Base-by-base conservation (phyloP, 2,329 filamentous ascomycete species). In the Aureobasidium musti region DNA sequence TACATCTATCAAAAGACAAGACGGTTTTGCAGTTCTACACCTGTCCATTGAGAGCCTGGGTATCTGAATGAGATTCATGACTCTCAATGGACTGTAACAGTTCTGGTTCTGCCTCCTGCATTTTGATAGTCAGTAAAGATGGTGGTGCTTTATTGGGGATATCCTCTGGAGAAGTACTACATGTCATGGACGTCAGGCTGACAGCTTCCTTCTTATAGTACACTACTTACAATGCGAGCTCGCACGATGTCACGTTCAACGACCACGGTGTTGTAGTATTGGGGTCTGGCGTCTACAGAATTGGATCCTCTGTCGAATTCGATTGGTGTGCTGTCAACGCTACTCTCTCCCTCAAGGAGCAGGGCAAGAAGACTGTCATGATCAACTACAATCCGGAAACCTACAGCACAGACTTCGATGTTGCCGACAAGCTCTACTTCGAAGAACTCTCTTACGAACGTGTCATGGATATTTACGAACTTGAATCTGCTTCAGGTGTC, bases 381-480 rank as follows among this genome's bases (percentile, higher is more conserved):
- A 95, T 99, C 75, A 98, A 98, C 75, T 64, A 64, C 61, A 64
- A 64, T 49, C 60, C 60, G 14, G 91, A 97, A 74, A 97, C 92
- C 0, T 87, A 86, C 67, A 82, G 76, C 65, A 97, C 94, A 0
- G 95, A 98, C 78, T 94, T 89, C 76, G 95, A 99, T 73, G 87
- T 86, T 11, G 91, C 92, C 10, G 94, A 98, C 73, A 92, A 88
- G 74, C 86, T 99, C 5, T 99, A 98, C 81, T 99, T 99, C 71
- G 95, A 98, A 73, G 95, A 99, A 79, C 81, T 98, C 65, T 95
- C 90, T 79, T 98, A 97, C 77, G 95, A 98, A 82, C 89, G 94
- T 76, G 94, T 98, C 11, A 96, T 98, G 92, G 95, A 99, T 78
- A 98, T 98, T 71, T 97, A 97, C 77, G 95, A 98, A 79, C 86